Evolutionary conservation across 257 asterid species (phyloP), one percentile per base, ranked within the genome.

Genomic region (Schizonepeta tenuifolia): DNA sequence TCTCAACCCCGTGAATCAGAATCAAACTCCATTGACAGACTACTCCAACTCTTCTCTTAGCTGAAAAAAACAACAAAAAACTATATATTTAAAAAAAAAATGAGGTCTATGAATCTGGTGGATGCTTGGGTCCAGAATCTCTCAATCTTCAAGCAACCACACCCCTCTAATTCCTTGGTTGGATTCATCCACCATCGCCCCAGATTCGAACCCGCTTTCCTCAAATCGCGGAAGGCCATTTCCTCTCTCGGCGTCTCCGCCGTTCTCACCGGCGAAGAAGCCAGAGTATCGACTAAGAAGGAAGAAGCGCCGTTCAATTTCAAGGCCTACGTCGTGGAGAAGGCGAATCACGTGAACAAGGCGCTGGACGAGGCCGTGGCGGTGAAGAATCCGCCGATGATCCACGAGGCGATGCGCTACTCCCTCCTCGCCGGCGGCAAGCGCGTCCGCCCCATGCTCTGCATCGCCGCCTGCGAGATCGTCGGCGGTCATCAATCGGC

Each of bases 371-470:
- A 78, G 38, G 86, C 90, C 12, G 86, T 90, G 13, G 10, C 79
- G 4, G 75, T 90, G 31, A 83, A 79, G 77, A 65, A 77, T 2
- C 96, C 96, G 6, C 74, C 83, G 56, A 68, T 24, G 78, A 86
- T 90, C 68, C 92, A 90, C 74, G 89, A 90, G 65, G 85, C 97
- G 3, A 88, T 90, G 96, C 78, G 92, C 46, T 90, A 90, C 71
- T 88, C 96, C 2, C 75, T 90, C 47, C 53, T 90, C 7, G 94
- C 94, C 62, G 93, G 93, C 21, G 92, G 93, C 0, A 90, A 90
- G 77, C 82, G 96, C 68, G 88, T 86, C 75, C 82, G 96, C 7
- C 93, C 97, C 3, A 84, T 87, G 83, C 79, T 90, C 71, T 90
- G 97, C 50, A 75, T 90, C 67, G 97, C 97, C 33, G 90, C 96